Evolutionary conservation across 805 yeast species (phyloP).

Genomic region (Zygosaccharomyces bisporus): DNA sequence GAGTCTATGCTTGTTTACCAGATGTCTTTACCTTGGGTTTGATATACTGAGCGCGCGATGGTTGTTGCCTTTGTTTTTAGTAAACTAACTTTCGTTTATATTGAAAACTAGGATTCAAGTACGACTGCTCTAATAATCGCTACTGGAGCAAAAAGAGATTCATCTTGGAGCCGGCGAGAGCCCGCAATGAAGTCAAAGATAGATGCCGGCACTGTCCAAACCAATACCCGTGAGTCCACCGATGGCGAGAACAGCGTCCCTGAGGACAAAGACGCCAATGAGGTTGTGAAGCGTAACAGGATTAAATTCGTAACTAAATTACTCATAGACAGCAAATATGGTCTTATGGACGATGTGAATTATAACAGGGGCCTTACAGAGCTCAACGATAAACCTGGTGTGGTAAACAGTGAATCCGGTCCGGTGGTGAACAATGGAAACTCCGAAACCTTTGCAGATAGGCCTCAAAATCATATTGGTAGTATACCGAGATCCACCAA

Average conservation of each 20-base stretch:
- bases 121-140: no score
- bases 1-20: slow-evolving; percentile 10
- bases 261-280: slow-evolving; percentile 1
- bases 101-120: no score
- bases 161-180: slow-evolving; percentile 2
- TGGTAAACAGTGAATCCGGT: slow-evolving; percentile 2
- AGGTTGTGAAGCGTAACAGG: slow-evolving; percentile 12
- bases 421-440: not conserved
- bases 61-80: not conserved
- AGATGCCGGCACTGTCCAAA: not conserved
- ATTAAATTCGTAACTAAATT: slow-evolving; percentile 27
- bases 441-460: not conserved
- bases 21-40: not conserved
- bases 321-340: slow-evolving; percentile 27
- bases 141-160: not conserved
- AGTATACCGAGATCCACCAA: slow-evolving; percentile 23
- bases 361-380: slow-evolving; percentile 20
- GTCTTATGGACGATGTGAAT: slow-evolving; percentile 35
- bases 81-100: not conserved
- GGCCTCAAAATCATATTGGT: not conserved
- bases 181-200: not conserved
- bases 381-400: slow-evolving; percentile 1
- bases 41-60: no score
- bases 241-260: slow-evolving; percentile 3
- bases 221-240: slow-evolving; percentile 1